These are phyloP conservation scores for Luzula sylvatica DNA, from an alignment of 176 grass and related monocot genomes.

Conservation along the genomic window DNA sequence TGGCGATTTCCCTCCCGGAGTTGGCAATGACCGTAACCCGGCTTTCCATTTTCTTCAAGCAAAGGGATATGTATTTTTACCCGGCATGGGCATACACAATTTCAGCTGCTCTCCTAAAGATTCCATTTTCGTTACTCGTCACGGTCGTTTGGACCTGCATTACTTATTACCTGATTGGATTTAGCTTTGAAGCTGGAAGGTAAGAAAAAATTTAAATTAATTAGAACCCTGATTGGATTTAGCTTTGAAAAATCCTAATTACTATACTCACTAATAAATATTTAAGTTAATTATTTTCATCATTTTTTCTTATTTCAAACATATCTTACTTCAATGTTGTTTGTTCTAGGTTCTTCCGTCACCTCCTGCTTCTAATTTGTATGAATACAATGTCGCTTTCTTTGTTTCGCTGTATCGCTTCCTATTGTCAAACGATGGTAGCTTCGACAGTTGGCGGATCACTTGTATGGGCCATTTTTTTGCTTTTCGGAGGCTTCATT, in stretches of 20 bases:
- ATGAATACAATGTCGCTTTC: conserved; percentile 43
- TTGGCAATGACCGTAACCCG: conserved; percentile 47
- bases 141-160: conserved; percentile 60
- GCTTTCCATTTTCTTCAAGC: conserved; percentile 71
- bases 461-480: conserved; percentile 8
- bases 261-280: background rate
- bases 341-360: conserved; percentile 44
- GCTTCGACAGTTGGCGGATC: conserved; percentile 23
- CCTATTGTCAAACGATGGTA: conserved; percentile 42
- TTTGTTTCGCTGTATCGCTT: conserved; percentile 47
- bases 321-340: background rate
- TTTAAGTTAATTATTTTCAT: background rate
- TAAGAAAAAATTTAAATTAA: conserved; percentile 34
- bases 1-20: conserved; percentile 72
- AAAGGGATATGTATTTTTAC: conserved; percentile 70
- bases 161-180: conserved; percentile 83
- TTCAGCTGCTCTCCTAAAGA: conserved; percentile 49
- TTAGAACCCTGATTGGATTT: no score
- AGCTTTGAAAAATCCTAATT: no score
- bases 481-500: conserved; percentile 67
- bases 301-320: background rate
- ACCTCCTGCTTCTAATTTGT: conserved; percentile 49
- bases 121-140: conserved; percentile 60
- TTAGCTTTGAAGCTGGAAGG: conserved; percentile 48
- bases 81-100: conserved; percentile 84